phyloP scores from a whole-genome alignment of 352 stramenopile species.

The Plasmopara viticola region DNA sequence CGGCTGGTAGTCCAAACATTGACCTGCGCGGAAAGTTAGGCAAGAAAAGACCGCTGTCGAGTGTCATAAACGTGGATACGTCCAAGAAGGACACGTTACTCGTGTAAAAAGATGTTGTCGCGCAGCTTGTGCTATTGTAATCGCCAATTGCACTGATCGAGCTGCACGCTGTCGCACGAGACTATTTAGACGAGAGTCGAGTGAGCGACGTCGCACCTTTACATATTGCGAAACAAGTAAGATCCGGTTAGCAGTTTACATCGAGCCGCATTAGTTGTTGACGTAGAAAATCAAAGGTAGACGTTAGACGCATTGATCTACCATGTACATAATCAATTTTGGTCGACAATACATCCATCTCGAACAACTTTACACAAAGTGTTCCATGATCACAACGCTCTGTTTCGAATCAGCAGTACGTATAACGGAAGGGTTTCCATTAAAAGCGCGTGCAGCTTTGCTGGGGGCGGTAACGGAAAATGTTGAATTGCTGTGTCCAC shows the following conservation, averaged over 20 bases:
- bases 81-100: conserved; percentile 7
- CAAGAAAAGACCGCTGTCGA: conserved; percentile 55
- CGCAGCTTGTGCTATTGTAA: conserved; percentile 48
- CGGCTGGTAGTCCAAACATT: conserved; percentile 19
- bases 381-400: conserved; percentile 25
- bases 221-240: conserved; percentile 21
- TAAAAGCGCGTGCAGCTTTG: conserved; percentile 18
- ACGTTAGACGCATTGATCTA: conserved; percentile 24
- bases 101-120: conserved; percentile 8
- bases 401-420: conserved; percentile 13
- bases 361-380: conserved; percentile 31
- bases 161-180: conserved; percentile 6
- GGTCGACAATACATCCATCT: not conserved
- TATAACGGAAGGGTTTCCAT: conserved; percentile 9
- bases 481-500: conserved; percentile 20
- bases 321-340: conserved; percentile 39
- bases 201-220: conserved; percentile 19
- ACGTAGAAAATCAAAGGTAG: conserved; percentile 20
- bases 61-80: conserved; percentile 10
- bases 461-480: conserved; percentile 7
- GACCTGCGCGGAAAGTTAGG: conserved; percentile 35
- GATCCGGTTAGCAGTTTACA: conserved; percentile 12
- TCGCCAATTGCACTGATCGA: conserved; percentile 35
- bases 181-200: conserved; percentile 35
- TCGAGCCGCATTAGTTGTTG: conserved; percentile 25